Evolutionary conservation across 202 grass and related monocot species (phyloP).

Genomic region (Panicum virgatum): DNA sequence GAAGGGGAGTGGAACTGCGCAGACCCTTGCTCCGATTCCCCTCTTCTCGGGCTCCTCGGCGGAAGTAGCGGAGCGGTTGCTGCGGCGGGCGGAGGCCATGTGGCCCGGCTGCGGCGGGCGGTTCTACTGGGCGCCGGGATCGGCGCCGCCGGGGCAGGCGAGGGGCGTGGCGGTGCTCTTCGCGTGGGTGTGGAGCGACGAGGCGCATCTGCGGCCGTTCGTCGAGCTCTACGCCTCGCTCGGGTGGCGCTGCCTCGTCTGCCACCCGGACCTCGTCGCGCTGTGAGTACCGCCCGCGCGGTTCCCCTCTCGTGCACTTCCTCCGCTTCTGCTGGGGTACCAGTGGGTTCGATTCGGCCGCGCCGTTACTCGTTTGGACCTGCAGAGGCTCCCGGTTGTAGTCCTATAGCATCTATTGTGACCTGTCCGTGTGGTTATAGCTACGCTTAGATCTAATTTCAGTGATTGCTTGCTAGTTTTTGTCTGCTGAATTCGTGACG

Average conservation of each 20-base stretch:
- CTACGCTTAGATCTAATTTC: background rate
- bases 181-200: conserved; percentile 87
- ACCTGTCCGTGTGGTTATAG: background rate
- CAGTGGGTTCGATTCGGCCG: background rate
- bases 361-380: background rate
- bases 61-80: background rate
- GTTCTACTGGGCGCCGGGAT: conserved; percentile 64
- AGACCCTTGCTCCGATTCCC: conserved; percentile 33
- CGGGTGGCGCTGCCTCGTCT: conserved; percentile 82
- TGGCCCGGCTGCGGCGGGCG: conserved; percentile 64
- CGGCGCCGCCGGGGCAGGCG: conserved; percentile 39
- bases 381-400: background rate
- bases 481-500: background rate
- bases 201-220: conserved; percentile 72
- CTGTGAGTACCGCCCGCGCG: too few relatives aligned
- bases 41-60: conserved; percentile 24
- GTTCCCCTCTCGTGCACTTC: background rate
- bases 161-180: conserved; percentile 79
- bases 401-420: background rate
- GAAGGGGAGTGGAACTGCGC: conserved; percentile 18
- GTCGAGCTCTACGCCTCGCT: conserved; percentile 85
- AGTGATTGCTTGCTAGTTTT: background rate
- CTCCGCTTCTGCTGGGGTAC: background rate
- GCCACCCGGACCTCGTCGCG: conserved; percentile 82
- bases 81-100: conserved; percentile 34